These are phyloP conservation scores for Dorcoceras hygrometricum DNA, from an alignment of 257 asterid species.

Conservation along the genomic window DNA sequence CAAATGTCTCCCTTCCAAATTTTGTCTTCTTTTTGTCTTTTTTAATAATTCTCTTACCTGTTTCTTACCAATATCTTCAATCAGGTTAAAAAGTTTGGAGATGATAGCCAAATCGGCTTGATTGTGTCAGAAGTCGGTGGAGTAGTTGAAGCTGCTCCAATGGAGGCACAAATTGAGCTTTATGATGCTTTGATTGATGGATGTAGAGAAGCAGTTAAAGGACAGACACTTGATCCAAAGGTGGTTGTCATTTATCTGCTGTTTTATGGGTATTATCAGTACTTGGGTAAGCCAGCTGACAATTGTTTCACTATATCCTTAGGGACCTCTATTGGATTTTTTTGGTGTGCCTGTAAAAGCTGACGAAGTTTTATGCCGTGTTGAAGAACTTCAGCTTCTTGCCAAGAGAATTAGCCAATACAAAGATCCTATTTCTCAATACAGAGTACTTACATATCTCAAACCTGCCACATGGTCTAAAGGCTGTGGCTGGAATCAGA, in stretches of 20 bases:
- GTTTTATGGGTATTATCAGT: conserved; percentile 11
- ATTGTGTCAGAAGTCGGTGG: conserved; percentile 97
- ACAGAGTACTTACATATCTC: conserved; percentile 74
- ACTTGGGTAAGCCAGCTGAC: conserved; percentile 25
- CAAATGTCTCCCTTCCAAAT: neutral
- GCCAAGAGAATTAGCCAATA: conserved; percentile 87
- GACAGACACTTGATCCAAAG: conserved; percentile 68
- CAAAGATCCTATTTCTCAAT: conserved; percentile 83
- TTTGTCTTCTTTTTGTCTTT: neutral
- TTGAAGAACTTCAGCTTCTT: conserved; percentile 92
- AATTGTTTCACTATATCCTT: conserved; percentile 20
- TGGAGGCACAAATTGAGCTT: conserved; percentile 92
- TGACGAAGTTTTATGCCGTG: conserved; percentile 84
- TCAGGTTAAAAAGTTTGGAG: conserved; percentile 95
- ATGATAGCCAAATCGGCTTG: conserved; percentile 76
- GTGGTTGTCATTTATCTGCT: conserved; percentile 34
- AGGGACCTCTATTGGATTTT: conserved; percentile 96
- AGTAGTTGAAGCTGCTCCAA: conserved; percentile 84
- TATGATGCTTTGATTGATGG: conserved; percentile 92
- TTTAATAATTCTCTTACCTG: neutral
- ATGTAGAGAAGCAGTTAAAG: conserved; percentile 81
- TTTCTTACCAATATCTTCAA: conserved; percentile 19
- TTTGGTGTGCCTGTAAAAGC: conserved; percentile 99
- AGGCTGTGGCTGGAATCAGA: conserved; percentile 99
- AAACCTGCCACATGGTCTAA: conserved; percentile 98